phyloP scores from a whole-genome alignment of 2,329 filamentous ascomycete species.

The Emericellopsis atlantica region DNA sequence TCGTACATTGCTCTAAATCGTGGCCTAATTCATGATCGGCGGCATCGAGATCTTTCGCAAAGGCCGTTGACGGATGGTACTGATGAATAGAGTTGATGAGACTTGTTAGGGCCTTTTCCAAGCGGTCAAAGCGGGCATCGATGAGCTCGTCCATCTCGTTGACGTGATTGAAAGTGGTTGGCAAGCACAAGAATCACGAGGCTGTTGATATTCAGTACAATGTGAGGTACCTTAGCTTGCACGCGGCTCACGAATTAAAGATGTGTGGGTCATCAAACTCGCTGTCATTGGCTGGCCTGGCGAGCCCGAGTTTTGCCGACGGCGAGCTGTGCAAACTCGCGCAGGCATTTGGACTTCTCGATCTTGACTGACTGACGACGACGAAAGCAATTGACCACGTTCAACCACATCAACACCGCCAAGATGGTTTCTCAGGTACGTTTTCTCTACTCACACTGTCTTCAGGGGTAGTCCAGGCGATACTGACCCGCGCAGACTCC shows the following conservation, averaged over 20 bases:
- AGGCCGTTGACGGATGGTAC: slow-evolving; percentile 61
- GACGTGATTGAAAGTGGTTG: too few relatives aligned
- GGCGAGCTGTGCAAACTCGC: slow-evolving; percentile 4
- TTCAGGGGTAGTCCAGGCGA: not conserved
- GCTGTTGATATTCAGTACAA: too few relatives aligned
- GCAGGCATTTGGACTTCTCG: slow-evolving; percentile 2
- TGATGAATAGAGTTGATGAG: slow-evolving; percentile 72
- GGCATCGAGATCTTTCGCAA: slow-evolving; percentile 55
- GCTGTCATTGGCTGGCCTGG: not conserved
- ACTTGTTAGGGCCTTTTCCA: slow-evolving; percentile 53
- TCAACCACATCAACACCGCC: slow-evolving; percentile 15
- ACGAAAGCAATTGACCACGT: slow-evolving; percentile 22
- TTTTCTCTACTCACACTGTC: not conserved
- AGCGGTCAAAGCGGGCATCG: slow-evolving; percentile 49
- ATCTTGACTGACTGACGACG: slow-evolving; percentile 1
- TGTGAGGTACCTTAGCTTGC: too few relatives aligned
- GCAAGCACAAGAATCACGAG: too few relatives aligned
- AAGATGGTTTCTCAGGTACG: slow-evolving; percentile 29
- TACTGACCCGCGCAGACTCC: slow-evolving; percentile 23
- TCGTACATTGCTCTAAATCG: slow-evolving; percentile 51
- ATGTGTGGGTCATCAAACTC: not conserved
- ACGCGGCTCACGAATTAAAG: not conserved
- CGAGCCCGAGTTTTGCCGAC: slow-evolving; percentile 3
- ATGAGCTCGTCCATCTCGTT: slow-evolving; percentile 47
- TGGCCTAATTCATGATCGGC: slow-evolving; percentile 57